Conservation (phyloP, 164 flowering plant species). For the Protea cynaroides region DNA sequence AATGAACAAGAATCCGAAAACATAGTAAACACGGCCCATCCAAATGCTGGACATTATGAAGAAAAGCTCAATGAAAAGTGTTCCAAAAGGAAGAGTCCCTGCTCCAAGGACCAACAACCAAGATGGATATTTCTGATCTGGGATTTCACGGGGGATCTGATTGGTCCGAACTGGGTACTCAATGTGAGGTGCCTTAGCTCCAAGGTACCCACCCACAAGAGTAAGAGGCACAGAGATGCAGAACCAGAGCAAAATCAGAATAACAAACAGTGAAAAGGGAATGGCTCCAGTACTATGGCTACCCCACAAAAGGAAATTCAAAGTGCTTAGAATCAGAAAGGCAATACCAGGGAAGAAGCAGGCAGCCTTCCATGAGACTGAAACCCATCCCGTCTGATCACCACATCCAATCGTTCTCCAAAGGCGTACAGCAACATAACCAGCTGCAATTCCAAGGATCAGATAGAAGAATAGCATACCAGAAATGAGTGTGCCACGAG, state of each 20-base stretch:
- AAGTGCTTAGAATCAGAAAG: constrained; percentile 22
- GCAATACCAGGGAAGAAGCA: constrained; percentile 38
- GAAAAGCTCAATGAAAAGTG: constrained; percentile 38
- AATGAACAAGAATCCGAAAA: constrained; percentile 35
- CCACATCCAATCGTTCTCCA: constrained; percentile 34
- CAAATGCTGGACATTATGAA: constrained; percentile 40
- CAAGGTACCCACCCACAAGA: constrained; percentile 33
- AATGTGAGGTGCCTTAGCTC: constrained; percentile 28
- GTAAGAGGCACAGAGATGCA: constrained; percentile 42
- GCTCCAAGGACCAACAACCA: constrained; percentile 45
- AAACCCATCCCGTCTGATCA: constrained; percentile 31
- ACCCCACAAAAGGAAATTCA: constrained; percentile 37
- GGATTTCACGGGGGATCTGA: constrained; percentile 38
- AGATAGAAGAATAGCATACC: constrained; percentile 36
- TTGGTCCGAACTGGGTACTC: constrained; percentile 32
- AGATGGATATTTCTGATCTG: constrained; percentile 32
- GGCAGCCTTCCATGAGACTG: constrained; percentile 32
- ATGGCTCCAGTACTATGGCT: constrained; percentile 41
- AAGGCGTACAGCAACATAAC: constrained; percentile 32
- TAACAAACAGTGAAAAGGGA: constrained; percentile 31
- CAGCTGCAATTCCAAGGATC: constrained; percentile 34
- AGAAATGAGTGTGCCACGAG: constrained; percentile 36
- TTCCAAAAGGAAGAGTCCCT: constrained; percentile 40
- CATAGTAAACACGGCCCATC: constrained; percentile 42
- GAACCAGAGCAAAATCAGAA: constrained; percentile 34